Conservation (phyloP, 2,329 filamentous ascomycete species). For the Botrytis galanthina region DNA sequence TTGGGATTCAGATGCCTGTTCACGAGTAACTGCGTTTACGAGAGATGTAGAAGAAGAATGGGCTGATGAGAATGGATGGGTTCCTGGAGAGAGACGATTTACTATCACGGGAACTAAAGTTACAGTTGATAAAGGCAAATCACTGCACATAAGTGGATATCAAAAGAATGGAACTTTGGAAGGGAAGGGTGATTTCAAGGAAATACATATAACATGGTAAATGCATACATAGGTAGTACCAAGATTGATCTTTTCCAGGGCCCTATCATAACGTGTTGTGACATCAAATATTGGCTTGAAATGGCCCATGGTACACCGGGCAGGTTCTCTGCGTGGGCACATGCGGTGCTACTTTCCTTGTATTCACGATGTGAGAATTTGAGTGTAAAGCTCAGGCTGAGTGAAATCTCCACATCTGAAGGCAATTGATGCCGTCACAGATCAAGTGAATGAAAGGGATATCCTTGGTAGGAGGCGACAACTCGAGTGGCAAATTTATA, state of each 20-base stretch:
- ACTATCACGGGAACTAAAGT: constrained; percentile 9
- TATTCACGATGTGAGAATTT: neutral
- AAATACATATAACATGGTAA: constrained; percentile 4
- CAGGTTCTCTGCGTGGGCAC: neutral
- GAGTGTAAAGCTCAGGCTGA: neutral
- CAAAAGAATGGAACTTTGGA: constrained; percentile 15
- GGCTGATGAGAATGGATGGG: constrained; percentile 17
- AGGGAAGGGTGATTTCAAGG: constrained; percentile 9
- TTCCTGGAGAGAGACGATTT: constrained; percentile 16
- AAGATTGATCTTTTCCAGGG: neutral
- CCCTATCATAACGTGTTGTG: neutral
- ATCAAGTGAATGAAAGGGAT: neutral
- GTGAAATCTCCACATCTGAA: neutral
- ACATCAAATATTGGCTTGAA: neutral
- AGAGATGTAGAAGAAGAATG: constrained; percentile 24
- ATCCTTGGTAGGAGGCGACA: constrained; percentile 8
- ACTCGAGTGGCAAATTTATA: neutral
- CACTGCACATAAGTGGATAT: constrained; percentile 15
- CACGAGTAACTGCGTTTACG: constrained; percentile 1
- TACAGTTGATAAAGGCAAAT: neutral
- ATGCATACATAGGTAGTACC: neutral
- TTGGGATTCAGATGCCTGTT: constrained; percentile 23
- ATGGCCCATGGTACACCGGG: neutral
- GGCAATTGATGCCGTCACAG: neutral
- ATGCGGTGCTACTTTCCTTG: neutral